Base-by-base conservation (phyloP, 345 rosid species). In the Acer campestre region DNA sequence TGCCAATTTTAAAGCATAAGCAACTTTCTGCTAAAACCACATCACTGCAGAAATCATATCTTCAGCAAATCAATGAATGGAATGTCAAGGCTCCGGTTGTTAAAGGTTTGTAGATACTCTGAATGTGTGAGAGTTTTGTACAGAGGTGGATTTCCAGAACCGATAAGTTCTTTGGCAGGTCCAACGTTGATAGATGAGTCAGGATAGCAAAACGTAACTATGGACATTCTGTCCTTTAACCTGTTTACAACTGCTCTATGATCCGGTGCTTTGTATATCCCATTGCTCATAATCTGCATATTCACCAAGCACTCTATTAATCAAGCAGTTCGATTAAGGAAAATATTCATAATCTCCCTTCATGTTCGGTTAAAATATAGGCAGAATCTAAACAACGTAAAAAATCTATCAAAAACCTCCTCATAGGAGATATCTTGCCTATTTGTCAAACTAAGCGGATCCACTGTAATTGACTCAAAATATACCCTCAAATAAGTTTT, bases 161-260 rank as follows among this genome's bases (percentile, higher is more conserved):
- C 12, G 10, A 51, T 25, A 68, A 87, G 76, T 56, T 77, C 79
- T 71, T 68, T 56, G 9, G 87, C 86, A 6, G 86, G 88, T 9
- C 87, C 84, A 5, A 83, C 73, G n/a, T 49, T 64, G 12, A 78
- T 59, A 55, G 83, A 77, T 10, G 79, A 66, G 25, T 68, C 61
- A 5, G 85, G 90, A 46, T 77, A 79, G 78, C 86, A 83, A 74
- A 85, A 77, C 7, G 86, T 83, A 7, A 72, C 85, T 61, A 83
- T 74, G 17, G 84, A 83, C 42, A 58, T 46, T 25, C 88, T 74
- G 53, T 88, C 88, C 49, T 79, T 85, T 5, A 68, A 67, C 56
- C 81, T 75, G 62, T 86, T 85, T 49, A 82, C 86, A 17, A 86
- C 62, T 5, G 82, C 90, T 61, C 91, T 81, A 74, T 89, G 91